Percentiles rank a stretch among this genome's conserved stretches.
Conservation (phyloP, 2,329 filamentous ascomycete genomes). For the Diaporthe ilicicola region DNA sequence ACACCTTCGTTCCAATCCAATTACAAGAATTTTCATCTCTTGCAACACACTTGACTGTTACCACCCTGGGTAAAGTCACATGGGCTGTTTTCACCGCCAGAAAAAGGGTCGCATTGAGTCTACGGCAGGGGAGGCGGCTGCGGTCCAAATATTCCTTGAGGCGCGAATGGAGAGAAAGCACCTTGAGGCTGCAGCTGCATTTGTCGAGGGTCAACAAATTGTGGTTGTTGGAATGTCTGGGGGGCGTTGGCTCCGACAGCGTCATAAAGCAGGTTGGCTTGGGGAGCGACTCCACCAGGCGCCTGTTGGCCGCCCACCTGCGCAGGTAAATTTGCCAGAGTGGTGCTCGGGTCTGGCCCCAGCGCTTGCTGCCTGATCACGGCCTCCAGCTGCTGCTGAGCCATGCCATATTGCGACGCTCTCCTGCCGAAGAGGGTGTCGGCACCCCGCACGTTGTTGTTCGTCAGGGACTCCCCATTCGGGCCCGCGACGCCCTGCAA, state of each 20-base stretch:
- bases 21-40: not conserved
- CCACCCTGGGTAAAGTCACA: not conserved
- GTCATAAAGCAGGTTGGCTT: not conserved
- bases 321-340: not conserved
- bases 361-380: conserved; percentile 15
- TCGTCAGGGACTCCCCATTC: not conserved
- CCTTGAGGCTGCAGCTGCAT: not conserved
- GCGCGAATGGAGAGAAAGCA: not conserved
- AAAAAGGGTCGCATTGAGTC: not conserved
- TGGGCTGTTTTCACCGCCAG: too few relatives aligned
- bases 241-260: not conserved
- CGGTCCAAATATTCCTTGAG: not conserved
- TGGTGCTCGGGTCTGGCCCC: not conserved
- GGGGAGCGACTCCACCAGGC: not conserved
- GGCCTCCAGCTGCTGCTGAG: conserved; percentile 10
- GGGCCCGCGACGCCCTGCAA: conserved; percentile 14
- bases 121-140: not conserved
- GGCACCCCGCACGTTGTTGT: conserved; percentile 2
- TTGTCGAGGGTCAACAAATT: too few relatives aligned
- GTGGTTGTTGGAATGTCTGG: not conserved
- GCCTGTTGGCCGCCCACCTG: not conserved
- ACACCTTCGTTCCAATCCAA: not conserved
- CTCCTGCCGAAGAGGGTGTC: conserved; percentile 5
- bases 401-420: not conserved
- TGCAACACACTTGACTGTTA: not conserved